Percentiles rank a stretch among this genome's conserved stretches.
Conservation (phyloP, 768 basidiomycete genomes). For the Collybia sordida region DNA sequence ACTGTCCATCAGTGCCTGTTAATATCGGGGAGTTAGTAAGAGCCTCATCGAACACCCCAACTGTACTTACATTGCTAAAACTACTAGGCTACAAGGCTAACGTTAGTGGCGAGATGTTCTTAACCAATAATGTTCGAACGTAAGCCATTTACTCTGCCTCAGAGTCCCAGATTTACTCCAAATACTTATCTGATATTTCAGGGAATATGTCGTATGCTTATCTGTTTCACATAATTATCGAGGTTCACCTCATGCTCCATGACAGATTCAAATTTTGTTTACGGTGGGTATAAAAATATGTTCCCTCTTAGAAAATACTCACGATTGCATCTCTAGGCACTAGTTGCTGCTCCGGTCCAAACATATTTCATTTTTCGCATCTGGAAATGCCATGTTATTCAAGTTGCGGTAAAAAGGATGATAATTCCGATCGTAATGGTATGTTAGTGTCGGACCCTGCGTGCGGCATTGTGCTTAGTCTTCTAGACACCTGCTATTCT, state of each 20-base stretch:
- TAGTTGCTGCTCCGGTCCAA: not conserved
- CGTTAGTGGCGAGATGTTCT: not conserved
- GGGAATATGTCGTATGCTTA: too few species aligned
- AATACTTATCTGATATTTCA: too few species aligned
- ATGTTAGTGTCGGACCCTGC: too few species aligned
- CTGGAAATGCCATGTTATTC: not conserved
- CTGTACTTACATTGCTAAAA: too few species aligned
- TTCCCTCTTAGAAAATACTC: not conserved
- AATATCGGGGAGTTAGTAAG: not conserved
- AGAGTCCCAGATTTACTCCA: not conserved
- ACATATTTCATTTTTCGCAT: not conserved
- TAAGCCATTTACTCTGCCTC: not conserved
- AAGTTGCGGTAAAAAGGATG: too few species aligned
- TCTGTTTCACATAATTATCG: too few species aligned
- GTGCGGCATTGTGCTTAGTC: not conserved
- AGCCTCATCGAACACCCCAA: not conserved
- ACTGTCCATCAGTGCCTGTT: not conserved
- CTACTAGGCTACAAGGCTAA: not conserved
- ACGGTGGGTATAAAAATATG: too few species aligned
- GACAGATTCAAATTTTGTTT: too few species aligned
- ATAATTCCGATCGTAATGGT: too few species aligned
- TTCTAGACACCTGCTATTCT: not conserved
- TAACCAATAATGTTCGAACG: not conserved
- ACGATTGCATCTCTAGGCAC: not conserved
- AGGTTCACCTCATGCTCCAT: too few species aligned